phyloP scores from a whole-genome alignment of 331 rosid genomes.

The Malus hybrid region DNA sequence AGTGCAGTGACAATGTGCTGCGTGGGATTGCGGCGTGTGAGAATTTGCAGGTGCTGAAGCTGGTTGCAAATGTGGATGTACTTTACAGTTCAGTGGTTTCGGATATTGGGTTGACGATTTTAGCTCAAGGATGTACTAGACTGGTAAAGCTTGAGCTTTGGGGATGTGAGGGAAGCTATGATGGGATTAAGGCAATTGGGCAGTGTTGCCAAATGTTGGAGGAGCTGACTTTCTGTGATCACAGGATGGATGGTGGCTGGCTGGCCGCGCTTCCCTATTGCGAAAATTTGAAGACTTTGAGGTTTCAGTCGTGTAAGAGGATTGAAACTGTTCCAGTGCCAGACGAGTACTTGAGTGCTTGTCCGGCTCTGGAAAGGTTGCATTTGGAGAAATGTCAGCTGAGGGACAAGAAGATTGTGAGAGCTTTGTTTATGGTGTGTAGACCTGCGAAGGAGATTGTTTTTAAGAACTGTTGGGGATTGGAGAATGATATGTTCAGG shows the following conservation, averaged over 20 bases:
- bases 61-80: slow-evolving; percentile 64
- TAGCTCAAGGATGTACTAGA: slow-evolving; percentile 89
- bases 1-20: slow-evolving; percentile 61
- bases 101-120: slow-evolving; percentile 83
- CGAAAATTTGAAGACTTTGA: slow-evolving; percentile 77
- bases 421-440: slow-evolving; percentile 60
- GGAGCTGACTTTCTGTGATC: slow-evolving; percentile 74
- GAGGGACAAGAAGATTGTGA: slow-evolving; percentile 47
- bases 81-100: slow-evolving; percentile 69
- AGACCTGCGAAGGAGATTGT: slow-evolving; percentile 59
- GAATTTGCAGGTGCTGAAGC: slow-evolving; percentile 74
- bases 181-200: slow-evolving; percentile 90
- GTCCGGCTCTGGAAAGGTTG: slow-evolving; percentile 63
- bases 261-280: slow-evolving; percentile 64
- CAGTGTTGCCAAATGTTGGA: slow-evolving; percentile 94
- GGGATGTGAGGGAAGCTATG: slow-evolving; percentile 93
- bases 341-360: slow-evolving; percentile 61
- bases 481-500: slow-evolving; percentile 53
- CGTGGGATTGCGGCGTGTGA: slow-evolving; percentile 76
- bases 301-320: slow-evolving; percentile 56
- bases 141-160: slow-evolving; percentile 84
- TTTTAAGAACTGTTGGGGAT: slow-evolving; percentile 85
- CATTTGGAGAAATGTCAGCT: slow-evolving; percentile 76
- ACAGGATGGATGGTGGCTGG: slow-evolving; percentile 93
- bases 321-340: slow-evolving; percentile 53